Conservation (phyloP, 2,329 filamentous ascomycete genomes). For the Pezicula radicicola region DNA sequence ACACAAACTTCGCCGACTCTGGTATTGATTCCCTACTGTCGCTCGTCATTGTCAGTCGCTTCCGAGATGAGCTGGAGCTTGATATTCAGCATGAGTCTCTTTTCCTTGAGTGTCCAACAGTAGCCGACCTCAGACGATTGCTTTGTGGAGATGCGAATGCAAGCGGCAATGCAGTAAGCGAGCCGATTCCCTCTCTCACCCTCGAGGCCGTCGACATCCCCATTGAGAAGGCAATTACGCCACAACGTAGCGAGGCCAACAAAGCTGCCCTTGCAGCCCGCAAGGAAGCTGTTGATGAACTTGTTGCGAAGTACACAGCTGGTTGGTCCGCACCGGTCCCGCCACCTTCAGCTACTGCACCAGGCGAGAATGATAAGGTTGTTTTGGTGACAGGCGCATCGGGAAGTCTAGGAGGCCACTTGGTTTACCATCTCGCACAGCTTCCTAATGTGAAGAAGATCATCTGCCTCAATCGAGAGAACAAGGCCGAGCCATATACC, state of each 20-base stretch:
- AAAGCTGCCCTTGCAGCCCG: background rate
- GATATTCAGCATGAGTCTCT: slow-evolving; percentile 44
- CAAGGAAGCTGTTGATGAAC: no score
- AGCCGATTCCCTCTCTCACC: background rate
- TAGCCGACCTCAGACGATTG: background rate
- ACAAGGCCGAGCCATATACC: slow-evolving; percentile 18
- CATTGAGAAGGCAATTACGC: background rate
- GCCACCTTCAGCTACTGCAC: no score
- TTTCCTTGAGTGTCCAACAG: slow-evolving; percentile 41
- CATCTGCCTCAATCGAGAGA: slow-evolving; percentile 44
- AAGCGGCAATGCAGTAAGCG: background rate
- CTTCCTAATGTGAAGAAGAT: slow-evolving; percentile 27
- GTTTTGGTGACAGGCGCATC: slow-evolving; percentile 36
- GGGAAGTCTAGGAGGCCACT: slow-evolving; percentile 34
- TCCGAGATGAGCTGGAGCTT: slow-evolving; percentile 52
- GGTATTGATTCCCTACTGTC: slow-evolving; percentile 57
- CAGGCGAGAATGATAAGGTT: background rate
- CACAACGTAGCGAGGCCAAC: background rate
- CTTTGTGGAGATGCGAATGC: background rate
- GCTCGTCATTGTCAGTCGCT: slow-evolving; percentile 50
- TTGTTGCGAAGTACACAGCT: no score
- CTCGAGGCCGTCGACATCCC: background rate
- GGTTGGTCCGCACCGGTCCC: no score
- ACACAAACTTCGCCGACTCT: slow-evolving; percentile 43
- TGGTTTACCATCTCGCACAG: slow-evolving; percentile 27